Base-by-base conservation (phyloP, 257 asterid species). In the Echites panduratus region DNA sequence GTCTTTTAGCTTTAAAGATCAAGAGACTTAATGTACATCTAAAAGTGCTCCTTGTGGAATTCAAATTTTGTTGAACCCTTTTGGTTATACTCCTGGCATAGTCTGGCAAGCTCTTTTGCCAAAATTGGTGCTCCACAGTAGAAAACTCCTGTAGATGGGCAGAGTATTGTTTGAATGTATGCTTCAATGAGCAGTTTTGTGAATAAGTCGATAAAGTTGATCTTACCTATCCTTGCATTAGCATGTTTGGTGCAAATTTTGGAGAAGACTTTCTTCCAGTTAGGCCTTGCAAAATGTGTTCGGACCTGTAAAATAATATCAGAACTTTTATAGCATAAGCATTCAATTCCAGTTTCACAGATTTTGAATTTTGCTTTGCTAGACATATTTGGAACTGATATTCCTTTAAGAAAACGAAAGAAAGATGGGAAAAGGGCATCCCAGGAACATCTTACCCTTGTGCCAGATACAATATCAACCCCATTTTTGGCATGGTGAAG, bases 401-500 rank as follows among this genome's bases (percentile, higher is more conserved):
- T n/a, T 22, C 9, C 12, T 57, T 9, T 11, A 22, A 70, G 50
- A 11, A 19, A 57, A 4, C 44, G 67, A 43, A 64, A 32, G 7
- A 48, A 7, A 19, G 66, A 24, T n/a, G n/a, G 13, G 52, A 20
- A 12, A 63, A 45, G 40, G 62, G 43, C 9, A 26, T 12, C 6
- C 44, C 40, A 9, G 14, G 65, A 71, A 38, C 1, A 19, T n/a
- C 86, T 78, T 81, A 93, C 98, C 86, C 96, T 82, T 41, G 96
- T 93, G 66, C 98, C 96, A 13, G 96, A 91, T 63, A 93, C 96
- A 73, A 91, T 85, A 67, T 91, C 97, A 52, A 89, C 96, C 62
- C 98, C 98, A 59, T 93, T 91, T 76, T 93, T 93, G 7, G 98
- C 97, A 87, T 93, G 97, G 85, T 93, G 91, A 66, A 93, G 96